Conservation (phyloP, 257 asterid species). For the Solanum lycopersicoides region DNA sequence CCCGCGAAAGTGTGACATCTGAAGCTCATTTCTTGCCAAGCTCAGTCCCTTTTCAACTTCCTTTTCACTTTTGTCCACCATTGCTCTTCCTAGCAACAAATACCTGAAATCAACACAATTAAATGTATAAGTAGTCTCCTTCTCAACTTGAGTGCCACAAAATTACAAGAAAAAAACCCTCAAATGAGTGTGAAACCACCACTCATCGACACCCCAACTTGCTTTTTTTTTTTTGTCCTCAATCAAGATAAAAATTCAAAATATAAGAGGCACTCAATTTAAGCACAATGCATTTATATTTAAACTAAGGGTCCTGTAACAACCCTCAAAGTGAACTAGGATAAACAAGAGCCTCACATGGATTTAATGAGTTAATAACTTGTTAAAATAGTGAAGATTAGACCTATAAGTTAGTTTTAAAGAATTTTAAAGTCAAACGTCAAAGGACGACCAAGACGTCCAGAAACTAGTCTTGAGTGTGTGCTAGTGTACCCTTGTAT, state of each 20-base stretch:
- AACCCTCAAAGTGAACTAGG: too few species aligned
- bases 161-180: not conserved
- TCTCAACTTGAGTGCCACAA: not conserved
- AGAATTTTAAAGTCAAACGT: too few species aligned
- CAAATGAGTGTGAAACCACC: not conserved
- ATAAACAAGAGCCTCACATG: too few species aligned
- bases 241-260: not conserved
- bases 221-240: not conserved
- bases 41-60: not conserved
- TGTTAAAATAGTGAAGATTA: too few species aligned
- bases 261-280: not conserved
- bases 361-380: too few species aligned
- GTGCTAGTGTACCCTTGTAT: too few species aligned
- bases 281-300: not conserved
- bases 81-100: not conserved
- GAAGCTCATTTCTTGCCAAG: not conserved
- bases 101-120: not conserved
- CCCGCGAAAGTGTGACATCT: not conserved
- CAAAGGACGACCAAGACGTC: too few species aligned
- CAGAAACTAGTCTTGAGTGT: too few species aligned
- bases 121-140: not conserved
- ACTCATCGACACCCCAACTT: not conserved
- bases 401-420: too few species aligned
- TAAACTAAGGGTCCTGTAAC: not conserved
- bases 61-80: not conserved